Base-by-base conservation (phyloP, 75 land plant genomes). In the Selaginella moellendorffii region DNA sequence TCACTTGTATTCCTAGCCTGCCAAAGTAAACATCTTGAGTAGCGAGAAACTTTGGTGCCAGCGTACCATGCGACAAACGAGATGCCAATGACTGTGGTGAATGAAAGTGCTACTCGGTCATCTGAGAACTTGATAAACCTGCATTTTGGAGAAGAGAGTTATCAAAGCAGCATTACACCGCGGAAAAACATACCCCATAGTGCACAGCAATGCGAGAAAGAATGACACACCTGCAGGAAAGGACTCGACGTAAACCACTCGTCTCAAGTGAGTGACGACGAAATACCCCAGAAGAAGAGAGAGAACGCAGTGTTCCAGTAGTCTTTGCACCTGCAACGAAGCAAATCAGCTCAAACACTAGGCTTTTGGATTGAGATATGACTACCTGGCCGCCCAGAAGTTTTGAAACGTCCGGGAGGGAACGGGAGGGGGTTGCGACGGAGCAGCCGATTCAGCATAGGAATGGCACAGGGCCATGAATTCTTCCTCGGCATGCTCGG, bases 321-420 rank as follows among this genome's bases (percentile, higher is more conserved):
- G 63, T 54, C 60, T 24, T 74, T 63, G 54, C 76, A 74, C 66
- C 76, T 74, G 72, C 21, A 66, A 53, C 2, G 20, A 19, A 51
- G 1, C 9, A 31, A 21, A 1, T 20, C 25, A 18, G 31, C 52
- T 31, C 2, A 28, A 26, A 42, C 23, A 27, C 21, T 25, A 63
- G 22, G 30, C 30, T 17, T 36, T 64, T 63, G 19, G 19, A 29
- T 26, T 22, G 1, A 31, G n/a, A 25, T 21, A 2, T 31, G 17
- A 29, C 24, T 54, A 19, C 76, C 76, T 74, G 30, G 29, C 30
- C 28, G 62, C 62, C 76, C 76, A 74, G 53, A 74, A 74, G 25
- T 68, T 63, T 63, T 74, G 66, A 64, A 74, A 69, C 21, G 76
- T 74, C 14, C 73, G 72, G 26, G 65, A 71, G 24, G 76, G 76